Percentiles rank a stretch among this genome's conserved stretches.
Conservation (phyloP, 23 red algal genomes). For the Pyropia haitanensis region DNA sequence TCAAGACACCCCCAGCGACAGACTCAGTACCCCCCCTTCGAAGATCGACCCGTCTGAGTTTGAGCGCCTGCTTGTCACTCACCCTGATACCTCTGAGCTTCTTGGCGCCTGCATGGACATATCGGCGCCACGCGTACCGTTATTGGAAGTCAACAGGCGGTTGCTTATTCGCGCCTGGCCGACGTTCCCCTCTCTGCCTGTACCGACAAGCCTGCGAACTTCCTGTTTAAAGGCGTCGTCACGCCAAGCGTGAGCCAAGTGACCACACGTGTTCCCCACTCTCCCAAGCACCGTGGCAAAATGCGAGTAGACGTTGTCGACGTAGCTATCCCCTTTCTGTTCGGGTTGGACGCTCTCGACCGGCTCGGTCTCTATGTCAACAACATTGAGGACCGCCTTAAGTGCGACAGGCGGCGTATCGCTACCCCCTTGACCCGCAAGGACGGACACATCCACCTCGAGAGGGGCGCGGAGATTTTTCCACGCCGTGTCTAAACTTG, state of each 20-base stretch:
- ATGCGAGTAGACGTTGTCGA: slow-evolving; percentile 9
- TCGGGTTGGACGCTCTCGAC: slow-evolving; percentile 15
- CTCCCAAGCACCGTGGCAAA: not conserved
- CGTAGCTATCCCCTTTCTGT: slow-evolving; percentile 6
- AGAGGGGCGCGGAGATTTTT: slow-evolving; percentile 8
- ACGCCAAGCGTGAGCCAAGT: not conserved
- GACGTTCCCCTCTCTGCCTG: not conserved
- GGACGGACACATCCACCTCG: slow-evolving; percentile 1
- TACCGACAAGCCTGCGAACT: not conserved
- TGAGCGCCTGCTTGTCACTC: too few relatives aligned
- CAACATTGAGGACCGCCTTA: not conserved
- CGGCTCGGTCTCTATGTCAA: not conserved
- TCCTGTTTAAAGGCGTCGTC: not conserved
- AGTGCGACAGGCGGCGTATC: not conserved
- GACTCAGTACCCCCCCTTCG: too few relatives aligned
- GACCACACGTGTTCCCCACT: not conserved
- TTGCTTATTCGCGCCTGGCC: not conserved
- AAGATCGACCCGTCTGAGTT: too few relatives aligned
- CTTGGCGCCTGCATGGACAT: slow-evolving; percentile 19
- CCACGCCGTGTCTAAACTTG: slow-evolving; percentile 2
- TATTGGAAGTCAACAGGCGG: not conserved
- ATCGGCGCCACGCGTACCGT: slow-evolving; percentile 4
- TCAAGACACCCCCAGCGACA: too few relatives aligned
- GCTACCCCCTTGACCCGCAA: not conserved
- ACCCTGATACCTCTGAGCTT: too few relatives aligned